Evolutionary conservation across 2,329 filamentous ascomycete species (phyloP).

Genomic region (Tolypocladium album): DNA sequence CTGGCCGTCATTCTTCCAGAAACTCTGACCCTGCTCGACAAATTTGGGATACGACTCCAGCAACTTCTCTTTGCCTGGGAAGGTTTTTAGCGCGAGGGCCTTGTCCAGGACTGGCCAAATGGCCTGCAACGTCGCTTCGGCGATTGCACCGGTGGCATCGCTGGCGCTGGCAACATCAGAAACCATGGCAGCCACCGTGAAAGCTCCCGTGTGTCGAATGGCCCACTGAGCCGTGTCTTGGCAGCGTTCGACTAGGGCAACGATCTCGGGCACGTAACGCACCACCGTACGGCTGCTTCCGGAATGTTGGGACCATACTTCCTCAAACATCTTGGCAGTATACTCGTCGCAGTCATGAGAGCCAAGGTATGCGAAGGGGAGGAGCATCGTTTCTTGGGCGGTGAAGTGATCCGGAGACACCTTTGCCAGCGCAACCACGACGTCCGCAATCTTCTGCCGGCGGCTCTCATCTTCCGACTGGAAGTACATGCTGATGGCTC

Average conservation of each 20-base stretch:
- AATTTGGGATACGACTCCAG: conserved; percentile 72
- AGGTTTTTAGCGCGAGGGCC: conserved; percentile 78
- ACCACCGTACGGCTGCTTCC: conserved; percentile 73
- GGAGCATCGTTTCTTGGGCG: conserved; percentile 58
- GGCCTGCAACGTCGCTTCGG: conserved; percentile 44
- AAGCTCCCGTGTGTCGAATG: conserved; percentile 78
- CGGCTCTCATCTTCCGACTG: conserved; percentile 65
- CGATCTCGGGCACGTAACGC: conserved; percentile 77
- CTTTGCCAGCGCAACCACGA: conserved; percentile 74
- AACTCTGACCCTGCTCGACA: conserved; percentile 48
- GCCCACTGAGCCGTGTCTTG: conserved; percentile 79
- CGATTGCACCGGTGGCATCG: conserved; percentile 47
- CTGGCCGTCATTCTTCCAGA: conserved; percentile 42
- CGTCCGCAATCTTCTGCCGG: conserved; percentile 69
- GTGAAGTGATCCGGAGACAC: conserved; percentile 83
- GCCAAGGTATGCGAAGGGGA: conserved; percentile 82
- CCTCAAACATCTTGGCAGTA: conserved; percentile 66
- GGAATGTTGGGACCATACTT: conserved; percentile 85
- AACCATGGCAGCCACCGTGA: conserved; percentile 66
- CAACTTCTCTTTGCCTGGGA: conserved; percentile 81
- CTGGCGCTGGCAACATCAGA: conserved; percentile 51
- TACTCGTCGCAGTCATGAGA: conserved; percentile 78
- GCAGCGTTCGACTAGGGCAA: conserved; percentile 52
- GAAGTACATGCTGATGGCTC: conserved; percentile 64
- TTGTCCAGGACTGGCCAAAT: conserved; percentile 82